phyloP scores from a whole-genome alignment of 1,284 basidiomycete genomes.

The Vanrija humicola region DNA sequence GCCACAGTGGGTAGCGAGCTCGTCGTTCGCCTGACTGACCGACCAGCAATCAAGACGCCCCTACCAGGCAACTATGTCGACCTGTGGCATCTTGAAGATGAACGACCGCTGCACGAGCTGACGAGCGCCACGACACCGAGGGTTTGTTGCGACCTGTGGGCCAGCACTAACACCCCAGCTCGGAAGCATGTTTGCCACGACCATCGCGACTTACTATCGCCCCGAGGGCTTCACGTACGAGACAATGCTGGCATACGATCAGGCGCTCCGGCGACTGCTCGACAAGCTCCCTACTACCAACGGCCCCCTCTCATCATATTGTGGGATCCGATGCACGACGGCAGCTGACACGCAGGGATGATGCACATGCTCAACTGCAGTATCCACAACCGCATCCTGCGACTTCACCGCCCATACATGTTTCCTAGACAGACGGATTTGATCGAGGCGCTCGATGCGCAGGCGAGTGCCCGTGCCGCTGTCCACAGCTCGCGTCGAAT shows the following conservation, averaged over 20 bases:
- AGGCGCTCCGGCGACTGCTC: not conserved
- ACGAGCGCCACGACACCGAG: conserved; percentile 12
- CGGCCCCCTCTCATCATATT: not conserved
- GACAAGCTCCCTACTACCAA: not conserved
- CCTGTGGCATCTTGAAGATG: not conserved
- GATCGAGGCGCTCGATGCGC: not conserved
- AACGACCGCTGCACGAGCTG: conserved; percentile 2
- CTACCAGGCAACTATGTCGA: not conserved
- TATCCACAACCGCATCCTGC: conserved; percentile 22
- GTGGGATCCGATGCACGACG: not conserved
- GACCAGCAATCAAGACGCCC: not conserved
- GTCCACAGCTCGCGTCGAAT: conserved; percentile 17
- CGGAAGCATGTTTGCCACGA: not conserved
- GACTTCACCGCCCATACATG: conserved; percentile 23
- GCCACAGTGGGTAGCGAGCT: not conserved
- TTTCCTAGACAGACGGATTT: conserved; percentile 8
- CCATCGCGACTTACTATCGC: not conserved
- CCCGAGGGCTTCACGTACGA: not conserved
- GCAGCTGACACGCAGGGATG: conserved; percentile 10
- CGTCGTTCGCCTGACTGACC: not conserved
- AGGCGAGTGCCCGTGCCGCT: not conserved
- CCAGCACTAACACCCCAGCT: not conserved
- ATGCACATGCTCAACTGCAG: conserved; percentile 12
- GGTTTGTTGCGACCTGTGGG: not conserved
- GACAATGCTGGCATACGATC: conserved; percentile 1